These are phyloP conservation scores for Aspergillus conjunctus DNA, from an alignment of 495 filamentous ascomycete species.

Conservation along the genomic window DNA sequence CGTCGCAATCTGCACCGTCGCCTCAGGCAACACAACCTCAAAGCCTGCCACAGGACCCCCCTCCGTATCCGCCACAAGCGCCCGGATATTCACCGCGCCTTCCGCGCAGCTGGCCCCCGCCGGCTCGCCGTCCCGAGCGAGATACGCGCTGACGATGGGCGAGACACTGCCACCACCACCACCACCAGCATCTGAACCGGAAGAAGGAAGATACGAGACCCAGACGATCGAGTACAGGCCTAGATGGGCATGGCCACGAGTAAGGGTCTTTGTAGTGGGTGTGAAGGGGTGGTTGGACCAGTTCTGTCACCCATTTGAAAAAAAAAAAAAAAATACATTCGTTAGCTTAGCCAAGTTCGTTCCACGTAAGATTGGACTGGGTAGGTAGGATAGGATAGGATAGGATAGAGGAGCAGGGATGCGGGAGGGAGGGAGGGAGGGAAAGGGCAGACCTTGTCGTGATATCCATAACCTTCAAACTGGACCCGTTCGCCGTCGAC, in stretches of 20 bases:
- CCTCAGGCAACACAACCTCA: conserved; percentile 17
- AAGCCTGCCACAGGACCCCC: conserved; percentile 8
- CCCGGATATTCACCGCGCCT: conserved; percentile 15
- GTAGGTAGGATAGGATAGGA: neutral
- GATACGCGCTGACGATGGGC: conserved; percentile 30
- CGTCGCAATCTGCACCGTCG: conserved; percentile 27
- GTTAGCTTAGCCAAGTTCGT: conserved; percentile 1
- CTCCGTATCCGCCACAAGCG: neutral
- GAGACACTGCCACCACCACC: conserved; percentile 6
- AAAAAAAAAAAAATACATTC: neutral
- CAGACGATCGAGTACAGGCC: conserved; percentile 45
- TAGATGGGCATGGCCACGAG: conserved; percentile 46
- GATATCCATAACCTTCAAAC: conserved; percentile 43
- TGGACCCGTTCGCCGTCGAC: conserved; percentile 30
- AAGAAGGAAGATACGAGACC: conserved; percentile 25
- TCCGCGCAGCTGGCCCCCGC: conserved; percentile 25
- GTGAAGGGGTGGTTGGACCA: conserved; percentile 26
- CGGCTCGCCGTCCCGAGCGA: conserved; percentile 30
- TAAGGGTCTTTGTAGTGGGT: conserved; percentile 26
- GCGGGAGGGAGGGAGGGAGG: neutral
- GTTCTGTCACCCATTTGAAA: conserved; percentile 6
- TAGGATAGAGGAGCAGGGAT: neutral
- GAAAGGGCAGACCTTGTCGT: conserved; percentile 41
- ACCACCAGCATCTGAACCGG: no score
- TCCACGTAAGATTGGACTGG: neutral